These are phyloP conservation scores for Castanea sativa DNA, from an alignment of 306 rosid genomes.

Conservation along the genomic window DNA sequence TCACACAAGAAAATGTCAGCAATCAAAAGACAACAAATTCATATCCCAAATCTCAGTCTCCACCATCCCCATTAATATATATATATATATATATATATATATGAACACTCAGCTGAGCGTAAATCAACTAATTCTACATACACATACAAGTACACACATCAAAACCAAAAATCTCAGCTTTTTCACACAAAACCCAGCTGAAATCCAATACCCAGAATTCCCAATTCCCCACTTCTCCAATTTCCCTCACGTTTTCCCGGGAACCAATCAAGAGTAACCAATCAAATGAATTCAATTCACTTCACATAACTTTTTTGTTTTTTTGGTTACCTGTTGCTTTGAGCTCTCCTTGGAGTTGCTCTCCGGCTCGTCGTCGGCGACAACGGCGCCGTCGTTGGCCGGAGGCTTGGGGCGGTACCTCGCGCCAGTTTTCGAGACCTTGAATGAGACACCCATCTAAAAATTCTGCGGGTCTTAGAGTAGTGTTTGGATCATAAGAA, in stretches of 20 bases:
- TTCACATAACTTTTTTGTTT: not conserved
- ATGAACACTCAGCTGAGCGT: not conserved
- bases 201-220: slow-evolving; percentile 1
- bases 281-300: not conserved
- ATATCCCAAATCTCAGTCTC: not conserved
- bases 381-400: not conserved
- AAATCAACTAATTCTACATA: not conserved
- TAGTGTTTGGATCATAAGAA: slow-evolving; percentile 21
- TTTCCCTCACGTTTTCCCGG: not conserved
- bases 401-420: slow-evolving; percentile 44
- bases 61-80: not conserved
- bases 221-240: not conserved
- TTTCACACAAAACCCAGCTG: not conserved
- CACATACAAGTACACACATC: not conserved
- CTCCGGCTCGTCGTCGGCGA: slow-evolving; percentile 20
- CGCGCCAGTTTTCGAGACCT: slow-evolving; percentile 48
- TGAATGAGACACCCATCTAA: slow-evolving; percentile 56
- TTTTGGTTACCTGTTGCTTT: slow-evolving; percentile 32
- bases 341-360: slow-evolving; percentile 31
- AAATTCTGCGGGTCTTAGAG: not conserved
- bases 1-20: not conserved
- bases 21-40: not conserved
- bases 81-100: not conserved
- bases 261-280: not conserved
- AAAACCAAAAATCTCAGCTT: not conserved